phyloP scores from a whole-genome alignment of 768 basidiomycete species.

The Tubosaeta sp. region DNA sequence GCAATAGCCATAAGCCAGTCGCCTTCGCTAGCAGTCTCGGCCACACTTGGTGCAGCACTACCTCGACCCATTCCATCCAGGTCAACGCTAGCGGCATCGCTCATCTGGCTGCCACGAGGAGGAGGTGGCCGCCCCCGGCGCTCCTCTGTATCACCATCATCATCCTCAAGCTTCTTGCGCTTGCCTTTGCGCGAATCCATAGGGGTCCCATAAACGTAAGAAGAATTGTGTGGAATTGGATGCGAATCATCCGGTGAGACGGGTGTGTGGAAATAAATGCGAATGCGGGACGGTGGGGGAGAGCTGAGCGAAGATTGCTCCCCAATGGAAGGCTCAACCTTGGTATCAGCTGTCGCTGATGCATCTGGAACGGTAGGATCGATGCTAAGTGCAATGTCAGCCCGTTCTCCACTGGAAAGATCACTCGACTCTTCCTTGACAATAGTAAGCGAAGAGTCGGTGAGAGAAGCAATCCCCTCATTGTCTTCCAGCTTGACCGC shows the following conservation, averaged over 20 bases:
- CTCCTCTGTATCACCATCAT: constrained; percentile 77
- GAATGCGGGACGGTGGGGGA: constrained; percentile 73
- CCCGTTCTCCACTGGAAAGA: constrained; percentile 17
- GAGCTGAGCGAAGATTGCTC: constrained; percentile 32
- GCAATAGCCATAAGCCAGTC: constrained; percentile 90
- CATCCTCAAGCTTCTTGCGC: constrained; percentile 86
- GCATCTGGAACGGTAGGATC: constrained; percentile 25
- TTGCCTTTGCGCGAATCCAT: constrained; percentile 74
- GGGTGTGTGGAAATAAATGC: constrained; percentile 90
- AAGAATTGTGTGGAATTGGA: constrained; percentile 61
- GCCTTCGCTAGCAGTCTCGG: constrained; percentile 61
- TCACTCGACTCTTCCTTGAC: constrained; percentile 31
- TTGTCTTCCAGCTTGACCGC: constrained; percentile 35
- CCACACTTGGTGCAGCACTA: constrained; percentile 67
- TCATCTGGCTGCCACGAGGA: constrained; percentile 37
- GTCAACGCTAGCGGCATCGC: constrained; percentile 55
- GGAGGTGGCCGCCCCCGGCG: constrained; percentile 66
- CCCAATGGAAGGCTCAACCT: constrained; percentile 24
- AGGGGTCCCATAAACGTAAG: constrained; percentile 37
- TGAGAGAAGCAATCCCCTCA: constrained; percentile 29
- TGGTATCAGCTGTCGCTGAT: constrained; percentile 30
- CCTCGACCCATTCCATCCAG: constrained; percentile 52
- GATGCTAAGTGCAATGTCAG: constrained; percentile 16
- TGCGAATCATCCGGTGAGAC: constrained; percentile 77
- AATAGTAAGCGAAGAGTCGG: constrained; percentile 30